phyloP scores from a whole-genome alignment of 2,329 filamentous ascomycete genomes.

The Penicillium sp. region DNA sequence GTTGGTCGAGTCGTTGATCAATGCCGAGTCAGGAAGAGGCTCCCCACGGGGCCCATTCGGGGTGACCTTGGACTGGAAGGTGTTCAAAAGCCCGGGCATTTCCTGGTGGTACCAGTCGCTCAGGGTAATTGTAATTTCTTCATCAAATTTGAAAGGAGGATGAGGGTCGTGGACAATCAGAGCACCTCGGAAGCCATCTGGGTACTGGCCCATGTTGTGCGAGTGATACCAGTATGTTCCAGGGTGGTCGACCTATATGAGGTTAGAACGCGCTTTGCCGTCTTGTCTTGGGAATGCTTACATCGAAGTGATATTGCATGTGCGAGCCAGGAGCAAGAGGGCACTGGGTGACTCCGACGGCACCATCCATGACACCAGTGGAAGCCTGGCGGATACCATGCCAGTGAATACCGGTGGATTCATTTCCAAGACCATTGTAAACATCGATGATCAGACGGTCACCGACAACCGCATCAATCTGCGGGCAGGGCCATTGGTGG shows the following conservation, averaged over 20 bases:
- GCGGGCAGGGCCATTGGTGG: constrained; percentile 69
- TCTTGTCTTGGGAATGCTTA: constrained; percentile 20
- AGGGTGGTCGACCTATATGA: constrained; percentile 53
- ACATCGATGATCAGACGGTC: constrained; percentile 40
- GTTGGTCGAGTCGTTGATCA: constrained; percentile 68
- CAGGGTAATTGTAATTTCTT: constrained; percentile 62
- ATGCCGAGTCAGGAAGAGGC: constrained; percentile 63
- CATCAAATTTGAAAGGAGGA: constrained; percentile 59
- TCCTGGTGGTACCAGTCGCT: constrained; percentile 69
- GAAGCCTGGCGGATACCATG: constrained; percentile 69
- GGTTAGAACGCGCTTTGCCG: not conserved
- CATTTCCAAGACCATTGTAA: constrained; percentile 39
- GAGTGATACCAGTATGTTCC: constrained; percentile 81
- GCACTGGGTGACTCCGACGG: constrained; percentile 64
- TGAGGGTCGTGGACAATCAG: constrained; percentile 62
- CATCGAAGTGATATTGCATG: constrained; percentile 65
- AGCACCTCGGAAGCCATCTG: constrained; percentile 64
- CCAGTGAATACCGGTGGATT: constrained; percentile 50
- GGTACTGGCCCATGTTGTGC: constrained; percentile 64
- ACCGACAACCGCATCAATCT: constrained; percentile 38
- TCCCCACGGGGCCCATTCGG: constrained; percentile 53
- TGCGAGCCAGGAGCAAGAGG: constrained; percentile 59
- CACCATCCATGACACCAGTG: constrained; percentile 68
- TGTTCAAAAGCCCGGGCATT: constrained; percentile 47
- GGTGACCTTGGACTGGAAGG: constrained; percentile 44